Conservation (phyloP, 2,329 filamentous ascomycete genomes). For the Xylaria multiplex region DNA sequence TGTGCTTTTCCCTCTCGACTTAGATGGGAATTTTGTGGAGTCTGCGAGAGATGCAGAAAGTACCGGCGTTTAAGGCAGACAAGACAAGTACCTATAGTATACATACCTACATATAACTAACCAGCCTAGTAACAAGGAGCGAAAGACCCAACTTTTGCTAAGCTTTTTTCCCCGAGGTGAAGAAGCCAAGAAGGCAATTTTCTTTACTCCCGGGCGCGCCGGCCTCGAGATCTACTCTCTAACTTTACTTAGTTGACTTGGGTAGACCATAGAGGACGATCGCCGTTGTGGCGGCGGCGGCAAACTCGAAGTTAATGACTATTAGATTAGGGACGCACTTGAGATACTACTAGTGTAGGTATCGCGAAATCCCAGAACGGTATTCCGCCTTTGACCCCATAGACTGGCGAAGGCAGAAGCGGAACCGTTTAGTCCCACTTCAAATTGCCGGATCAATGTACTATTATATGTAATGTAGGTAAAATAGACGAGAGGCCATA, state of each 20-base stretch:
- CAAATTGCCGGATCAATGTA: constrained; percentile 30
- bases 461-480: neutral
- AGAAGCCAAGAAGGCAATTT: neutral
- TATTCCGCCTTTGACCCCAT: constrained; percentile 25
- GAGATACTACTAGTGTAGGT: neutral
- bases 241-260: neutral
- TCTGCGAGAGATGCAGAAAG: neutral
- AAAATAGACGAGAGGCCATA: neutral
- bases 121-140: neutral
- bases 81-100: neutral
- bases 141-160: neutral
- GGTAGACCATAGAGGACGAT: neutral
- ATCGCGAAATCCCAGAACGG: constrained; percentile 26
- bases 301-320: no score
- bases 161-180: neutral
- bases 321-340: no score
- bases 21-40: constrained; percentile 5
- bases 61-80: constrained; percentile 8
- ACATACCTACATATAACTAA: neutral
- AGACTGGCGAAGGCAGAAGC: constrained; percentile 6
- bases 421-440: constrained; percentile 21
- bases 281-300: no score
- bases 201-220: neutral
- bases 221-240: neutral
- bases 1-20: neutral